Evolutionary conservation across 495 filamentous ascomycete genomes (phyloP).

Genomic region (Daldinia loculata): DNA sequence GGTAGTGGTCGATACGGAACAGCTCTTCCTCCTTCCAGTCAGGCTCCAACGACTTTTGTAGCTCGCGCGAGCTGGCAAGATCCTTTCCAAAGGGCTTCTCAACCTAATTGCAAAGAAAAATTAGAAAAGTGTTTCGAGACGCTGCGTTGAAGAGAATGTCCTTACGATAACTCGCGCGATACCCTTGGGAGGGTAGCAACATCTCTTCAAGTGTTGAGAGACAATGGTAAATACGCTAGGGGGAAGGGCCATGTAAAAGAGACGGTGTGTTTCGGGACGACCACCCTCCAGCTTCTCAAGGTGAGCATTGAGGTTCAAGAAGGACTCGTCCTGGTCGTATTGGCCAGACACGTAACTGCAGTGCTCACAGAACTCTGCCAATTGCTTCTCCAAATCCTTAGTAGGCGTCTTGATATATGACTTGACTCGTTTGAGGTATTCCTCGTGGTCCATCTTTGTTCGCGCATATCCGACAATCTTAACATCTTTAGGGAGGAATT

Average conservation of each 20-base stretch:
- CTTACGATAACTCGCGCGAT: slow-evolving; percentile 93
- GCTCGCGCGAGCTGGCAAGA: slow-evolving; percentile 88
- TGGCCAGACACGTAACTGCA: slow-evolving; percentile 96
- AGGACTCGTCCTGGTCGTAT: slow-evolving; percentile 97
- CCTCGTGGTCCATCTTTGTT: slow-evolving; percentile 98
- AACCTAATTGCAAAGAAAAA: slow-evolving; percentile 65
- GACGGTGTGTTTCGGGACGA: slow-evolving; percentile 82
- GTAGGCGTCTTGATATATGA: slow-evolving; percentile 99
- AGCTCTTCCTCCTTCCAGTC: slow-evolving; percentile 99
- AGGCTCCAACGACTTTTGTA: slow-evolving; percentile 93
- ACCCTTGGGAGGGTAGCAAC: slow-evolving; percentile 90
- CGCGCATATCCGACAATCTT: slow-evolving; percentile 98
- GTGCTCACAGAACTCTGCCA: slow-evolving; percentile 84
- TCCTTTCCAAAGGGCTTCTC: slow-evolving; percentile 99
- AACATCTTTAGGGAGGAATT: slow-evolving; percentile 97
- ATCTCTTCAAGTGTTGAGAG: slow-evolving; percentile 94
- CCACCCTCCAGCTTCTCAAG: slow-evolving; percentile 86
- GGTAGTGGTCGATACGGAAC: slow-evolving; percentile 99
- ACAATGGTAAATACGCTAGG: slow-evolving; percentile 98
- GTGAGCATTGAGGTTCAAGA: slow-evolving; percentile 86
- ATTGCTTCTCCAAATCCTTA: slow-evolving; percentile 95
- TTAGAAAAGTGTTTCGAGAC: slow-evolving; percentile 7
- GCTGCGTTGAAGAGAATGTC: slow-evolving; percentile 4
- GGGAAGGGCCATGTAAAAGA: slow-evolving; percentile 99
- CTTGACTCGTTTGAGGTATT: slow-evolving; percentile 91